Base-by-base conservation (phyloP, 768 basidiomycete genomes). In the button mushroom (Agaricus bisporus) region DNA sequence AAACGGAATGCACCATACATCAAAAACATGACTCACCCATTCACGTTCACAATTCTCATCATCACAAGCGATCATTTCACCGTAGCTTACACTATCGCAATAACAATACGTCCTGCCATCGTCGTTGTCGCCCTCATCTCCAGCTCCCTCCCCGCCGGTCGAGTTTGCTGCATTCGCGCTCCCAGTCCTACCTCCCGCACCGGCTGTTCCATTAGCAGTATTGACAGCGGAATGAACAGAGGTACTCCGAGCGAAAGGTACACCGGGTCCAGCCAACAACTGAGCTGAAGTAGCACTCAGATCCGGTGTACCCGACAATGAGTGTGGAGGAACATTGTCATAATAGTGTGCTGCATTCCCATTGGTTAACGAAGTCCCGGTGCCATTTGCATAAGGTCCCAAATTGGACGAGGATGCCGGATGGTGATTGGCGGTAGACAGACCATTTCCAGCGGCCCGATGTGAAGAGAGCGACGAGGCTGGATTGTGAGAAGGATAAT, bases 51-150 rank as follows among this genome's bases (percentile, higher is more conserved):
- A 95, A 42, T 77, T 74, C 15, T 74, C 71, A 61, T 85, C 89
- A 66, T 97, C 93, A 66, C 93, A 97, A 20, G 85, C 93, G 61
- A 97, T 90, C 93, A 97, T 95, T 71, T 94, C 88, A 36, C 94
- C 94, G 61, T 86, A 94, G 63, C 90, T 92, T 56, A 83, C 77
- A 15, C 86, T 74, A 59, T 89, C 77, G 67, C 94, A 98, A 73
- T 85, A 78, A 69, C 94, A 98, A 64, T 98, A 95, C 12, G 78
- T 77, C 61, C 75, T 80, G 49, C 78, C 73, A 62, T 77, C 88
- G 39, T 85, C 88, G 10, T 70, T 78, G 42, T 80, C 81, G 4
- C 71, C 86, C 32, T 76, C 79, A 17, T 39, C 38, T 39, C 38
- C 38, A 2, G 38, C 82, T 37, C 76, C 80, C 1, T 69, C 75